phyloP scores from a whole-genome alignment of 495 filamentous ascomycete genomes.

The Aspergillus hancockii region DNA sequence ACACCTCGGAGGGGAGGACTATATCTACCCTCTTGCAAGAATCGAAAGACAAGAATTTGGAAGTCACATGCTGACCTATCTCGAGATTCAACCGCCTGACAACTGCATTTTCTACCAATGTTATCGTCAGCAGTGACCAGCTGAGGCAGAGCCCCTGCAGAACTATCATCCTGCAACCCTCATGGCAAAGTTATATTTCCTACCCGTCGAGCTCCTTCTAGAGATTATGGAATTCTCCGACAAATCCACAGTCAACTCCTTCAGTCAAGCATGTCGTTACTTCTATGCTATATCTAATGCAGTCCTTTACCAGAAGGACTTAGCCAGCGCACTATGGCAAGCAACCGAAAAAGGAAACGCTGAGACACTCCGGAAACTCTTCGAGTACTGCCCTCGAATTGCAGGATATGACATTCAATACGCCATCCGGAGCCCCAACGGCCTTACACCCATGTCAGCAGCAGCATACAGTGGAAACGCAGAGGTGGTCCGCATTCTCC shows the following conservation, averaged over 20 bases:
- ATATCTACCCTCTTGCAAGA: too few species aligned
- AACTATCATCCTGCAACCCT: not conserved
- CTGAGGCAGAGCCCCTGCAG: too few species aligned
- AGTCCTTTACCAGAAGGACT: slow-evolving; percentile 24
- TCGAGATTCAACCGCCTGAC: too few species aligned
- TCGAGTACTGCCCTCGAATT: not conserved
- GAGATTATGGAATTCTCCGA: not conserved
- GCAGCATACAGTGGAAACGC: slow-evolving; percentile 37
- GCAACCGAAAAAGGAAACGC: slow-evolving; percentile 54
- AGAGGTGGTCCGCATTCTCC: slow-evolving; percentile 34
- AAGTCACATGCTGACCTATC: too few species aligned
- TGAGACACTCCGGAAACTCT: not conserved
- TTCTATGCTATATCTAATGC: slow-evolving; percentile 54
- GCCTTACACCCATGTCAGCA: not conserved
- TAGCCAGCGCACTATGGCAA: slow-evolving; percentile 38
- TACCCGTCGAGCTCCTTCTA: not conserved
- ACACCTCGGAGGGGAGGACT: too few species aligned
- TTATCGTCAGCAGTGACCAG: too few species aligned
- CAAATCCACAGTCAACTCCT: not conserved
- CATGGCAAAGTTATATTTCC: not conserved
- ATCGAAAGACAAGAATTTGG: too few species aligned
- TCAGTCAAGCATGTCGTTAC: slow-evolving; percentile 30
- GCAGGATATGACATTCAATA: not conserved
- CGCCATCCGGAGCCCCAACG: not conserved
- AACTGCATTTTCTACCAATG: too few species aligned